Evolutionary conservation across 495 filamentous ascomycete genomes (phyloP).

Genomic region (Talaromyces wortmannii): DNA sequence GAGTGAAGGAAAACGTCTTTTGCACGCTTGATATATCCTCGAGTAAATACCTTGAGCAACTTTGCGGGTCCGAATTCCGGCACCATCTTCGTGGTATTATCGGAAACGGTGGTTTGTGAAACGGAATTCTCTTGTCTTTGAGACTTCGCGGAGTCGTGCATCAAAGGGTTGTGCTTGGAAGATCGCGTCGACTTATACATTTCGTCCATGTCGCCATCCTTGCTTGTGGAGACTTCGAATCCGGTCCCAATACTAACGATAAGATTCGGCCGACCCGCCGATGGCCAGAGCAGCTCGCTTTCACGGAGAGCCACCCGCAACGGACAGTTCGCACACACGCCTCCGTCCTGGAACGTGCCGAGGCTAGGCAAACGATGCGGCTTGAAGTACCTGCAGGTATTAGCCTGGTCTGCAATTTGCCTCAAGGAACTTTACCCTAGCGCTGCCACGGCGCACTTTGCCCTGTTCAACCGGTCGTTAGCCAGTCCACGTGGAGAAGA

Average conservation of each 20-base stretch:
- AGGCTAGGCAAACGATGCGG: slow-evolving; percentile 19
- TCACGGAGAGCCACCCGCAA: slow-evolving; percentile 19
- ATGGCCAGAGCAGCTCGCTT: slow-evolving; percentile 19
- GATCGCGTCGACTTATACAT: no score
- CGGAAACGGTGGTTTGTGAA: no score
- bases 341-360: slow-evolving; percentile 29
- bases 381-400: slow-evolving; percentile 17
- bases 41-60: not conserved
- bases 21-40: slow-evolving; percentile 6
- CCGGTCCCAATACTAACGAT: slow-evolving; percentile 29
- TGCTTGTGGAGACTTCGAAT: no score
- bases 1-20: slow-evolving; percentile 11
- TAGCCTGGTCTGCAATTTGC: not conserved
- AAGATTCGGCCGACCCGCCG: slow-evolving; percentile 13
- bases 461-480: not conserved
- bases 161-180: no score
- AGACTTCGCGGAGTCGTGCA: no score
- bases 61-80: no score
- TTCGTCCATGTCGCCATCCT: no score
- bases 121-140: no score
- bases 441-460: slow-evolving; percentile 13
- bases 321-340: slow-evolving; percentile 25
- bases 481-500: not conserved
- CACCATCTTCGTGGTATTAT: no score
- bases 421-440: slow-evolving; percentile 9